Conservation (phyloP, 1,284 basidiomycete species). For the Ceratobasidium sp. region DNA sequence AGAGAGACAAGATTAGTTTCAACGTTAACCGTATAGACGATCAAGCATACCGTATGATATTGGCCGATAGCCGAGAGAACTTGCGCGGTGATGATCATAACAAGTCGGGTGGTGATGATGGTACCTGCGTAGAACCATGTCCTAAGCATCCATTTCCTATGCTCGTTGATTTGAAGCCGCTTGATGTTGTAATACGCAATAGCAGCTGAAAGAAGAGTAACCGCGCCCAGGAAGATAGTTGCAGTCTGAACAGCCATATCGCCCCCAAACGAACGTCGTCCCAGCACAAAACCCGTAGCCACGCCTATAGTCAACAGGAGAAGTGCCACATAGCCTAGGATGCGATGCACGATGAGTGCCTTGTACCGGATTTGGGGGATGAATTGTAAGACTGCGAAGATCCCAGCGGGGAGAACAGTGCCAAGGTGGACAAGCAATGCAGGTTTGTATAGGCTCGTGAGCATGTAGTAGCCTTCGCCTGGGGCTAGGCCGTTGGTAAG, state of each 20-base stretch:
- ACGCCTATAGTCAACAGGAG: conserved; percentile 22
- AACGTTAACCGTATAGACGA: not conserved
- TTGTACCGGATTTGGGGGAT: conserved; percentile 41
- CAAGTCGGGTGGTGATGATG: conserved; percentile 29
- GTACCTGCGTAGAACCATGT: conserved; percentile 39
- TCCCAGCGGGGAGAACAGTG: conserved; percentile 27
- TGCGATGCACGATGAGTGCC: conserved; percentile 39
- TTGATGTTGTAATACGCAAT: conserved; percentile 43
- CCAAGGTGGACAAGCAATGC: conserved; percentile 38
- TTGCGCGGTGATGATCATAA: conserved; percentile 21
- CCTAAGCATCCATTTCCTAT: conserved; percentile 44
- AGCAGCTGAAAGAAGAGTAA: conserved; percentile 19
- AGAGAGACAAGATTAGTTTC: not conserved
- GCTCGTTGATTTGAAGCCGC: conserved; percentile 41
- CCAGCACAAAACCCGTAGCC: conserved; percentile 28
- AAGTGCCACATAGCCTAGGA: conserved; percentile 39
- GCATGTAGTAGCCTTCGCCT: conserved; percentile 32
- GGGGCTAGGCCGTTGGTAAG: not conserved
- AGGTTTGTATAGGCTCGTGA: conserved; percentile 1
- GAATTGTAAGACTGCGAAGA: conserved; percentile 43
- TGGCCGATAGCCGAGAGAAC: conserved; percentile 13
- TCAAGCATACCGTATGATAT: conserved; percentile 25
- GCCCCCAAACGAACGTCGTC: conserved; percentile 40
- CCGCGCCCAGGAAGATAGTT: conserved; percentile 13
- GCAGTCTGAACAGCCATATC: conserved; percentile 27